These are phyloP conservation scores for Cymbopogon citratus DNA, from an alignment of 176 grass and related monocot genomes.

Conservation along the genomic window DNA sequence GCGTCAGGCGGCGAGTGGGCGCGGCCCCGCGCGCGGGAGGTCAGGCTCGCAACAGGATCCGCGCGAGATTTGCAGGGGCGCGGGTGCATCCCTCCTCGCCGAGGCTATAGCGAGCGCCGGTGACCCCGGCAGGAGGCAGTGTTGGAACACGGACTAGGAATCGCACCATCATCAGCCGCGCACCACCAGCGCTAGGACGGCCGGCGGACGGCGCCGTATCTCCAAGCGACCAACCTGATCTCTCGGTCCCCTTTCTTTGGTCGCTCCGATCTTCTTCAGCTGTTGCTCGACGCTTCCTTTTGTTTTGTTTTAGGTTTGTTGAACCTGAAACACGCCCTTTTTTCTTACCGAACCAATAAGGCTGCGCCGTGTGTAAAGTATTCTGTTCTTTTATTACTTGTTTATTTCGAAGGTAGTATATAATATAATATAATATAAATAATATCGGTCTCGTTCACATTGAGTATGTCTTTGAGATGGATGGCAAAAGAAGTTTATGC, in stretches of 20 bases:
- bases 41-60: slow-evolving; percentile 27
- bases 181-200: neutral
- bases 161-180: neutral
- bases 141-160: slow-evolving; percentile 26
- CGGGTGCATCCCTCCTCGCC: slow-evolving; percentile 41
- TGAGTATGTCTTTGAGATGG: neutral
- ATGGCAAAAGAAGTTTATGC: neutral
- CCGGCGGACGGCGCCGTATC: slow-evolving; percentile 39
- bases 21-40: neutral
- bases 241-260: neutral
- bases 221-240: slow-evolving; percentile 19
- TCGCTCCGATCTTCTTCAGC: neutral
- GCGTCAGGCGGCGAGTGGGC: neutral
- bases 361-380: neutral
- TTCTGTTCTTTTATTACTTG: neutral
- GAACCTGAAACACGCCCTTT: neutral
- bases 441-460: neutral
- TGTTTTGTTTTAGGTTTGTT: neutral
- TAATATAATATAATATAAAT: neutral
- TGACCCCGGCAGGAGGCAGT: neutral
- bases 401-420: neutral
- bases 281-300: slow-evolving; percentile 4
- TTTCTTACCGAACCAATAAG: neutral
- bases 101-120: no score
- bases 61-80: slow-evolving; percentile 18